phyloP scores from a whole-genome alignment of 352 stramenopile genomes.

The Pythium phragmiticola region DNA sequence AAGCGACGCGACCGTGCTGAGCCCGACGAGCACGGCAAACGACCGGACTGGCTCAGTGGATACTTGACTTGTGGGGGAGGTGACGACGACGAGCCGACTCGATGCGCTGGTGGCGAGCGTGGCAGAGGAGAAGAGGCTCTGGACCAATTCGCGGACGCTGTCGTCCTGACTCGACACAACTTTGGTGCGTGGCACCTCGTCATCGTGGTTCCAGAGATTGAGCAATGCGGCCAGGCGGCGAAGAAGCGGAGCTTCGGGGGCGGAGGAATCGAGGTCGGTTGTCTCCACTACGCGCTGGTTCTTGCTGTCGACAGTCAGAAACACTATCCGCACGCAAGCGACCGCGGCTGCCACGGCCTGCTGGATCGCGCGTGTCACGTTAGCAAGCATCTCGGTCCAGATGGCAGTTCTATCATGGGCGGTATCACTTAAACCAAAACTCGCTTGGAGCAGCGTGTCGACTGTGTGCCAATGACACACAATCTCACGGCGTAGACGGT shows the following conservation, averaged over 20 bases:
- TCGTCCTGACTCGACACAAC: not conserved
- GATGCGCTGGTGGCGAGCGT: not conserved
- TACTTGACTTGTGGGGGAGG: not conserved
- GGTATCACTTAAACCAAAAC: not conserved
- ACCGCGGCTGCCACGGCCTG: not conserved
- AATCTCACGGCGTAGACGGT: not conserved
- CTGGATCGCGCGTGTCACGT: not conserved
- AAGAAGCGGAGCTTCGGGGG: too few species aligned
- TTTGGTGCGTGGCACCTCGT: not conserved
- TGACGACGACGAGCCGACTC: not conserved
- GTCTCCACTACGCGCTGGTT: not conserved
- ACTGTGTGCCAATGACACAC: not conserved
- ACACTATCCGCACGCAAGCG: not conserved
- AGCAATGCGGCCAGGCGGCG: not conserved
- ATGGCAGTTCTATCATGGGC: not conserved
- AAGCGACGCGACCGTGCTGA: not conserved
- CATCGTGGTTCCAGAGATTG: conserved; percentile 1
- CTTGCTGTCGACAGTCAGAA: not conserved
- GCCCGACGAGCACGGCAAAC: conserved; percentile 1
- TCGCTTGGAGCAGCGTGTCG: not conserved
- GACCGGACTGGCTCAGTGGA: not conserved
- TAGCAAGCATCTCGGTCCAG: not conserved
- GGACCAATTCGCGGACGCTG: not conserved
- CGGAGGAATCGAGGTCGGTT: not conserved
- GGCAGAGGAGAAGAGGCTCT: not conserved